Base-by-base conservation (phyloP, 1,284 basidiomycete genomes). In the Cryptococcus sp. region DNA sequence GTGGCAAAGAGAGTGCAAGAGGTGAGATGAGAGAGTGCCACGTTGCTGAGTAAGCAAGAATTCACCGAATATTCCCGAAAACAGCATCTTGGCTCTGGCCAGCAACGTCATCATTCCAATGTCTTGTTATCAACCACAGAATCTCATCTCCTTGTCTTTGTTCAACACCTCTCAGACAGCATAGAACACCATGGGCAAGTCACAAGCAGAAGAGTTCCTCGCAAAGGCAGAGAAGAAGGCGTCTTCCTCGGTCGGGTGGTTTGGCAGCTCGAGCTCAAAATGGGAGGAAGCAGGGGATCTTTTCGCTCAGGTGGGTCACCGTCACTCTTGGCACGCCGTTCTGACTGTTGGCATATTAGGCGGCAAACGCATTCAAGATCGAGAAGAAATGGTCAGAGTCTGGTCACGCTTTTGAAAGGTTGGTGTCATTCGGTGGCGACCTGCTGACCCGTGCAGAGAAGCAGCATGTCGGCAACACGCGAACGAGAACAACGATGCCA, bases 271-370 rank as follows among this genome's bases (percentile, higher is more conserved):
- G 0, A 83, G 85, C 35, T 82, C 88, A 58, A 94, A 92, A 77
- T 94, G 82, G 70, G 91, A 98, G 78, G 93, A 97, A 76, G 92
- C 93, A 3, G 91, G 91, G 48, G 94, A 97, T 80, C 83, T 96
- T 23, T 97, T 90, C 79, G 66, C 68, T 45, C 72, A 71, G 63
- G 72, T 70, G 15, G 20, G 68, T 60, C 16, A 35, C 30, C 27
- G 10, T 5, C 13, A 13, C 8, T 55, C 35, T 30, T 17, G 13
- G 27, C 50, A 16, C 20, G 38, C 15, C n/a, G n/a, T 47, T n/a
- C 30, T 16, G 25, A 35, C 41, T 38, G 16, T 19, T 39, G 46
- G 4, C 25, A 48, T 89, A 91, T 71, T 71, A 94, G 76, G 93
- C 94, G 15, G 95, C 91, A 47, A 98, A 98, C 80, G 84, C 89